Evolutionary conservation across 441 rosid genomes (phyloP).

Genomic region (Erysimum cheiri): DNA sequence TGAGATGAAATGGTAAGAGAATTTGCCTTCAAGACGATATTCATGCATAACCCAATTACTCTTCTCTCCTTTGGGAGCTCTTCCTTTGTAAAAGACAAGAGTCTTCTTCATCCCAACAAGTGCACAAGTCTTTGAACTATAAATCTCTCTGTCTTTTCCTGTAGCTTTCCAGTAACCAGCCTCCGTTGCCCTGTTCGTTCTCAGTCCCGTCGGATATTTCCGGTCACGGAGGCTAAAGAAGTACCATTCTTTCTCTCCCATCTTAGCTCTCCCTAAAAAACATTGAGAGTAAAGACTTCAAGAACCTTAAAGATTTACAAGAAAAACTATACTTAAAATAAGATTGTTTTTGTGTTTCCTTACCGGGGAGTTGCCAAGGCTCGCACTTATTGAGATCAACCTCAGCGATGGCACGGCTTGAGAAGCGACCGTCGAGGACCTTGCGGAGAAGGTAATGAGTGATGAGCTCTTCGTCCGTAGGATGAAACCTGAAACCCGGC

Average conservation of each 20-base stretch:
- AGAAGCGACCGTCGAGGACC: conserved; percentile 77
- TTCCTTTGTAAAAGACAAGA: conserved; percentile 83
- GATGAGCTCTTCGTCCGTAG: conserved; percentile 93
- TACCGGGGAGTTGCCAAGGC: conserved; percentile 99
- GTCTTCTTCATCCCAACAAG: conserved; percentile 98
- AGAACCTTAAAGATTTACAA: conserved; percentile 8
- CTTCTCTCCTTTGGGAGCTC: conserved; percentile 95
- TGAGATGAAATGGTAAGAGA: conserved; percentile 68
- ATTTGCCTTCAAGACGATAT: conserved; percentile 93
- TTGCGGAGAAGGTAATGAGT: conserved; percentile 88
- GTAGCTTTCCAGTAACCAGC: conserved; percentile 99
- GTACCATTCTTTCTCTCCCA: conserved; percentile 99
- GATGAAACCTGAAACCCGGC: conserved; percentile 94
- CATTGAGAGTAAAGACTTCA: conserved; percentile 6
- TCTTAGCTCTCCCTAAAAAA: conserved; percentile 73
- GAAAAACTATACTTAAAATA: neutral
- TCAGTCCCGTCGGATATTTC: conserved; percentile 91
- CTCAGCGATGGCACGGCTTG: conserved; percentile 85
- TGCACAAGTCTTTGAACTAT: conserved; percentile 82
- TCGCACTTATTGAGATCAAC: conserved; percentile 96
- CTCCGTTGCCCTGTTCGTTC: conserved; percentile 94
- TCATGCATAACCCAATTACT: conserved; percentile 99
- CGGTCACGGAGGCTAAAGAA: conserved; percentile 87
- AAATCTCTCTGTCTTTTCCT: conserved; percentile 89
- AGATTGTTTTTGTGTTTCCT: neutral